These are phyloP conservation scores for Aspergillus cejpii DNA, from an alignment of 2,329 filamentous ascomycete genomes.

Conservation along the genomic window DNA sequence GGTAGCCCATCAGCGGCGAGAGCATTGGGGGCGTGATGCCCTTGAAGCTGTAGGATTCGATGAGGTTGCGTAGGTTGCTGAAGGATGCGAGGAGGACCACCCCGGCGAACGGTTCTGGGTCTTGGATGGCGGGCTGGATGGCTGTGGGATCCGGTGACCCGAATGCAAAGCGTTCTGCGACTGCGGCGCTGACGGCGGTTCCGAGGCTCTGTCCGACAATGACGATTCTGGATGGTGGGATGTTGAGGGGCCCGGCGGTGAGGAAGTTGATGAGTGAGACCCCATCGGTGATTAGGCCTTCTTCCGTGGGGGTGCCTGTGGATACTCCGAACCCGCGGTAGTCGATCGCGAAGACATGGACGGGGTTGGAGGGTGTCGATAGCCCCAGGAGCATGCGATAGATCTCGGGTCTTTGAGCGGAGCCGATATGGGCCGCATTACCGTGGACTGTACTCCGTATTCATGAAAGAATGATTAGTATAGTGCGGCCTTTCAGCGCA, in stretches of 20 bases:
- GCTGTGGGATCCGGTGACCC: constrained; percentile 29
- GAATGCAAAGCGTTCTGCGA: constrained; percentile 63
- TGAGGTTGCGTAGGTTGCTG: constrained; percentile 63
- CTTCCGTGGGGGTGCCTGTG: constrained; percentile 71
- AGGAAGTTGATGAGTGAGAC: constrained; percentile 63
- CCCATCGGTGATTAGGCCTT: constrained; percentile 73
- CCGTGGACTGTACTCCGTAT: constrained; percentile 34
- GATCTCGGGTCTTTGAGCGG: constrained; percentile 66
- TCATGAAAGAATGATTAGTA: constrained; percentile 9
- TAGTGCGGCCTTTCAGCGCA: background rate
- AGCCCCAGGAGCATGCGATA: constrained; percentile 71
- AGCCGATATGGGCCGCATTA: constrained; percentile 82
- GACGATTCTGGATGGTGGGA: constrained; percentile 66
- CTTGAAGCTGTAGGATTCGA: constrained; percentile 70
- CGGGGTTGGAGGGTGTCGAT: constrained; percentile 52
- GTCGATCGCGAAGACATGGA: constrained; percentile 82
- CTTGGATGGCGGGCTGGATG: constrained; percentile 38
- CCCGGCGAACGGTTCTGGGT: constrained; percentile 63
- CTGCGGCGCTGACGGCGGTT: constrained; percentile 71
- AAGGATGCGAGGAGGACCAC: constrained; percentile 76
- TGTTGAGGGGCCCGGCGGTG: constrained; percentile 50
- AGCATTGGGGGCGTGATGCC: constrained; percentile 68
- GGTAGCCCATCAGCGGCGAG: constrained; percentile 64
- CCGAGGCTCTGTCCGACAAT: constrained; percentile 82
- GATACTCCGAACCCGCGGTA: constrained; percentile 84